A percentile compares a stretch with the other conserved stretches of the same genome.
Evolutionary conservation across 2,329 filamentous ascomycete genomes (phyloP).

Genomic region (Ophioceras dolichostomum): DNA sequence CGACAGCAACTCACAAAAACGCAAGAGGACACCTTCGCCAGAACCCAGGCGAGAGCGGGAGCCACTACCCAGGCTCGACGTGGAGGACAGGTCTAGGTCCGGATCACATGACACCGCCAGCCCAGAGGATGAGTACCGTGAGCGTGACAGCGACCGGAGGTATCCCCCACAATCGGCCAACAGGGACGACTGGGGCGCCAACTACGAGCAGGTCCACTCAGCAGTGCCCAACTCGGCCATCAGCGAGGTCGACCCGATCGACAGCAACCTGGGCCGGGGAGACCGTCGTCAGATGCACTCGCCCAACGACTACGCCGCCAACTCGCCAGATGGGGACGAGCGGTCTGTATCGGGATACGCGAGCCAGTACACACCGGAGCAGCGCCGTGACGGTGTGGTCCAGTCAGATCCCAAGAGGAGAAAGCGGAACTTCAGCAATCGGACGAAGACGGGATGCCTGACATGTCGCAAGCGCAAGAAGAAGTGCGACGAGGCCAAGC

Average conservation of each 20-base stretch:
- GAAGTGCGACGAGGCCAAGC: constrained; percentile 93
- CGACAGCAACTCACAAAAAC: constrained; percentile 43
- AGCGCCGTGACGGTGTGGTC: constrained; percentile 33
- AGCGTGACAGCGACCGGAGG: too few relatives aligned
- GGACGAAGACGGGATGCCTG: constrained; percentile 90
- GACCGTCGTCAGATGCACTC: constrained; percentile 29
- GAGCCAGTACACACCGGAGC: constrained; percentile 32
- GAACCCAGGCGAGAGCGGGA: constrained; percentile 30
- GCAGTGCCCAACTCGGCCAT: constrained; percentile 30
- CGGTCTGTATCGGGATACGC: constrained; percentile 26
- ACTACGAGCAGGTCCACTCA: constrained; percentile 31
- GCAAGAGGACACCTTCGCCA: constrained; percentile 57
- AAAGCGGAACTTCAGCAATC: constrained; percentile 80
- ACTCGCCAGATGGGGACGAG: constrained; percentile 44
- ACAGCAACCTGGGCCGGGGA: constrained; percentile 29
- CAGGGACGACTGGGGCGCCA: constrained; percentile 32
- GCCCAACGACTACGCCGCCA: too few relatives aligned
- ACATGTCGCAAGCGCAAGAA: constrained; percentile 90
- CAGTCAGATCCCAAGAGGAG: constrained; percentile 55
- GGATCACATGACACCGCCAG: constrained; percentile 4
- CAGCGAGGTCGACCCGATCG: constrained; percentile 32
- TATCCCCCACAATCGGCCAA: too few relatives aligned
- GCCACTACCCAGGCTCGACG: not conserved
- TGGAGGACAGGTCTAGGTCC: not conserved
- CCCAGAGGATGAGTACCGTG: constrained; percentile 11